These are phyloP conservation scores for Hura crepitans DNA, from an alignment of 441 rosid species.

Conservation along the genomic window DNA sequence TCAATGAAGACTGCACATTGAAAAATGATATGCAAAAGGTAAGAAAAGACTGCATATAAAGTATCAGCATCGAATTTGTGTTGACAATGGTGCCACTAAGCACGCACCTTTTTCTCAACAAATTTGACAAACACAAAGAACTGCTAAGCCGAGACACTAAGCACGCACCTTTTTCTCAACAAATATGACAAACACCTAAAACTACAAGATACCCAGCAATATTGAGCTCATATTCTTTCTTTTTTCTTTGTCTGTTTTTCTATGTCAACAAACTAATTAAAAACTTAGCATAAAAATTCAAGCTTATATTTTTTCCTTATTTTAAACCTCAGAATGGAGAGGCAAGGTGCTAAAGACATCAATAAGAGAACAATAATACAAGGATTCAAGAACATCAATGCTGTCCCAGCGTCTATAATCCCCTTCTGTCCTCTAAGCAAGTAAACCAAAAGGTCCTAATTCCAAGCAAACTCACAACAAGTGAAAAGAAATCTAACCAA, in stretches of 20 bases:
- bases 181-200: conserved; percentile 2
- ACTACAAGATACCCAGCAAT: not conserved
- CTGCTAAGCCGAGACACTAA: not conserved
- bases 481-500: not conserved
- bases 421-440: not conserved
- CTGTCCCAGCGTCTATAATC: not conserved
- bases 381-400: not conserved
- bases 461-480: not conserved
- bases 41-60: not conserved
- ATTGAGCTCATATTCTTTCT: not conserved
- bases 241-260: not conserved
- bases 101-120: not conserved
- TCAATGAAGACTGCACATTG: not conserved
- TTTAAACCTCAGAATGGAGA: not conserved
- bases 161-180: not conserved
- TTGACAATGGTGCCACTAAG: not conserved
- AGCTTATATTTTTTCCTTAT: not conserved
- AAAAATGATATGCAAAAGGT: not conserved
- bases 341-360: no score
- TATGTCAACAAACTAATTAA: not conserved
- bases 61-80: not conserved
- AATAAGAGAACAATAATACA: not conserved
- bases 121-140: not conserved
- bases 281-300: not conserved
- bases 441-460: not conserved